Base-by-base conservation (phyloP, 805 yeast genomes). In the Ogataea henricii region DNA sequence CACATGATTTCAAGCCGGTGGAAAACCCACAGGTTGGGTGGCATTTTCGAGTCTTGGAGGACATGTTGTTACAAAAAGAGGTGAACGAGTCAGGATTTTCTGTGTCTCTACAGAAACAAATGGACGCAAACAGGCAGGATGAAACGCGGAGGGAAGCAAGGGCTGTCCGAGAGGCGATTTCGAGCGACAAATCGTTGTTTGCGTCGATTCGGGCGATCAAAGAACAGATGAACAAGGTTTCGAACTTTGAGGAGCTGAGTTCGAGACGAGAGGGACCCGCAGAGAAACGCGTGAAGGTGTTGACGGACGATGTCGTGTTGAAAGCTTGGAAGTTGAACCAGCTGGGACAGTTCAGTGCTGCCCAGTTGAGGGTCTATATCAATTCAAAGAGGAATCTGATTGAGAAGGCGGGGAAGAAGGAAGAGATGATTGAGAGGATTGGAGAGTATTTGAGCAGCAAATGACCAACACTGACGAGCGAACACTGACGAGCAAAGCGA, bases 1-100 rank as follows among this genome's bases (percentile, higher is more conserved):
- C 42, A 43, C 59, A 51, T 20, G 36, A 30, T 1, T 83, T 71
- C 55, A 73, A 34, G 20, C 49, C 54, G 6, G 39, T 54, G 7
- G 42, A 75, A 18, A 87, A 87, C 58, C 95, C 96, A 0, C 69
- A 77, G 3, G 63, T 89, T 33, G 82, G 82, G 51, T 84, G 83
- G 72, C 87, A 83, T 58, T 83, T 80, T 64, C 77, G 78, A 48
- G 67, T 82, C 0, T 63, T 89, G 16, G 83, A 85, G 56, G 85
- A 85, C 44, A 78, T 79, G 47, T 72, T 87, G 14, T 66, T 89
- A 41, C 91, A 87, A 56, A 72, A 72, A 17, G 81, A 77, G 43
- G 56, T 67, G n/a, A 67, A 45, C 3, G 40, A 22, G 49, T 40
- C 17, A 21, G 30, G 8, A 39, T 2, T 52, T 55, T 14, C 51